Evolutionary conservation across 805 yeast genomes (phyloP), one percentile per base, ranked within the genome.

Genomic region (Saccharomycopsis sp.): DNA sequence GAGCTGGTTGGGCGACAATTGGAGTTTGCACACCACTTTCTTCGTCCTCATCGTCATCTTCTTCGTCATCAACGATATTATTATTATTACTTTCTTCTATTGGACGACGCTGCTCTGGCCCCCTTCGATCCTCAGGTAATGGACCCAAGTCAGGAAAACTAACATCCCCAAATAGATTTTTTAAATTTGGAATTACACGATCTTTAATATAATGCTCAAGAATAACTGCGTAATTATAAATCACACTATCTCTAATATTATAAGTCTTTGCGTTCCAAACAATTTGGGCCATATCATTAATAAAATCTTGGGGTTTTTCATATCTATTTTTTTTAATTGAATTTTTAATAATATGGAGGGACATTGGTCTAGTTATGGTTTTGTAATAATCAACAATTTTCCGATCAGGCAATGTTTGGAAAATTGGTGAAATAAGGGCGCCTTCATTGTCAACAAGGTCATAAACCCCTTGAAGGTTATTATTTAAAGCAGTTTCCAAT

Each of bases 181-280:
- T 17, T 4, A 49, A n/a, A 19, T 53, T 57, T 13, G 66, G 62
- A 45, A 72, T 55, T 38, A 66, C 51, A 35, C 60, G 54, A 24
- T 66, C 56, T n/a, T 55, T 60, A 23, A 66, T 57, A 38, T 57
- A 70, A n/a, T 63, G 65, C 32, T 70, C 76, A 14, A 68, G 45
- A 4, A 65, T 77, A 1, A 63, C 76, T 0, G 80, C 96, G 54
- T 82, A 84, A 20, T 69, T 68, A 62, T 82, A 84, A 43, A 84
- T 81, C 14, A 67, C 66, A 1, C 88, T 77, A 11, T 72, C 79
- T 51, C 78, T 79, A 47, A 78, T 79, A 62, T 90, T 90, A 62
- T 81, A 90, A 38, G 81, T 75, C 49, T 85, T 75, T 2, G 97
- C 96, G 58, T 90, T 90, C 88, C 95, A 86, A 1, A 86, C 75